These are phyloP conservation scores for Silene latifolia DNA, from an alignment of 148 eudicot species.

Conservation along the genomic window DNA sequence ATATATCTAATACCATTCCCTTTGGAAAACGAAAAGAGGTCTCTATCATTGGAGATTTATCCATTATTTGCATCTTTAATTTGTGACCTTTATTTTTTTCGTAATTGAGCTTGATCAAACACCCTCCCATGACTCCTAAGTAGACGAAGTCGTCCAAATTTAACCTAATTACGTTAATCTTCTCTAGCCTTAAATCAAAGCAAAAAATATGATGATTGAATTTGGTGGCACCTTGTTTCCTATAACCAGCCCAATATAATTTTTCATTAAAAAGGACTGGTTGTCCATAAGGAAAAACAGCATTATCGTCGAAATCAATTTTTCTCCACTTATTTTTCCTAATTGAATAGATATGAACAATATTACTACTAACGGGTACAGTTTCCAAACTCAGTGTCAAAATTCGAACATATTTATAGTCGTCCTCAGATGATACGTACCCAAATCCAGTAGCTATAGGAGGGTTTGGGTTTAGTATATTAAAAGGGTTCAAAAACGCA, in stretches of 20 bases:
- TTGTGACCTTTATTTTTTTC: too few species aligned
- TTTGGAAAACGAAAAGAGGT: too few species aligned
- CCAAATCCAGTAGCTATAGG: slow-evolving; percentile 6
- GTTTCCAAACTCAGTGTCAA: neutral
- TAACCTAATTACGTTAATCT: neutral
- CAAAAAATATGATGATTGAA: neutral
- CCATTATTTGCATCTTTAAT: too few species aligned
- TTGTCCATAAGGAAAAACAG: neutral
- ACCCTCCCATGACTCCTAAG: slow-evolving; percentile 11
- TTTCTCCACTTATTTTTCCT: neutral
- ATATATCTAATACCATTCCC: too few species aligned
- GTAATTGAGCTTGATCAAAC: slow-evolving; percentile 3
- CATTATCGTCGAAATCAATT: neutral
- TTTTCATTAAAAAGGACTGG: neutral
- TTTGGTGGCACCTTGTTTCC: too few species aligned
- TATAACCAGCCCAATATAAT: neutral
- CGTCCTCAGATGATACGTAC: slow-evolving; percentile 9
- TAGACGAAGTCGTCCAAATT: neutral
- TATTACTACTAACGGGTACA: too few species aligned
- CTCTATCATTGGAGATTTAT: too few species aligned
- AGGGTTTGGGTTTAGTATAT: too few species aligned
- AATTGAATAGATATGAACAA: slow-evolving; percentile 8
- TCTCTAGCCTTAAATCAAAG: slow-evolving; percentile 10
- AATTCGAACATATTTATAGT: slow-evolving; percentile 12
- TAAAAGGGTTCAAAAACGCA: neutral